These are phyloP conservation scores for Cladophialophora yegresii DNA, from an alignment of 2,329 filamentous ascomycete genomes.

Conservation along the genomic window DNA sequence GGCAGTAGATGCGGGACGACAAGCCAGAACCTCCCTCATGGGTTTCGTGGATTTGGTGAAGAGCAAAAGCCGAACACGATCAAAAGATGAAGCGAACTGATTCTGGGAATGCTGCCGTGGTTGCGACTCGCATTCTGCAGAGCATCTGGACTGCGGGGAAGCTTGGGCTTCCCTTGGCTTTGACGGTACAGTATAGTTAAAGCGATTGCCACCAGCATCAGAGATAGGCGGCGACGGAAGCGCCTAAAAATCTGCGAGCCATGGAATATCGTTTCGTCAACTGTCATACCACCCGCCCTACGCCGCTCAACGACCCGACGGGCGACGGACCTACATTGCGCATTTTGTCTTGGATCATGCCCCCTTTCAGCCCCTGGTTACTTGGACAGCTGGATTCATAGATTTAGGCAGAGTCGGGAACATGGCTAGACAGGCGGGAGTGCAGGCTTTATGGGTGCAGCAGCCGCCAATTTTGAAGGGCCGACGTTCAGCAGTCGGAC, in stretches of 20 bases:
- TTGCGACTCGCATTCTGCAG: neutral
- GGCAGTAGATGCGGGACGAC: slow-evolving; percentile 36
- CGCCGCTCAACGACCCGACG: neutral
- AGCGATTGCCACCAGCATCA: neutral
- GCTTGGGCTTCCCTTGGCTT: neutral
- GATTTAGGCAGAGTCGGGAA: neutral
- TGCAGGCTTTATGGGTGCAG: neutral
- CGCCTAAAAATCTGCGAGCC: slow-evolving; percentile 1
- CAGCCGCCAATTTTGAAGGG: neutral
- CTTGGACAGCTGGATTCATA: slow-evolving; percentile 13
- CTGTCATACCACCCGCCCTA: neutral
- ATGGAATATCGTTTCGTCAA: neutral
- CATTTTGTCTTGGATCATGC: slow-evolving; percentile 3
- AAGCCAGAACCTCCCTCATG: slow-evolving; percentile 34
- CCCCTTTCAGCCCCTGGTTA: neutral
- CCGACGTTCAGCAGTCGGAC: neutral
- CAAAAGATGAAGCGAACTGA: slow-evolving; percentile 31
- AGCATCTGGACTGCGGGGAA: neutral
- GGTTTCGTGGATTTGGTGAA: slow-evolving; percentile 34
- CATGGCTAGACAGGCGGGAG: slow-evolving; percentile 9
- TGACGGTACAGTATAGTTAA: slow-evolving; percentile 2
- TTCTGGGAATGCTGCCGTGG: neutral
- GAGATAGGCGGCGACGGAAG: neutral
- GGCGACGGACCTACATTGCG: neutral
- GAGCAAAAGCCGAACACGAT: slow-evolving; percentile 29